Evolutionary conservation across 2,329 filamentous ascomycete genomes (phyloP).

Genomic region (Trichoderma cornu-damae): DNA sequence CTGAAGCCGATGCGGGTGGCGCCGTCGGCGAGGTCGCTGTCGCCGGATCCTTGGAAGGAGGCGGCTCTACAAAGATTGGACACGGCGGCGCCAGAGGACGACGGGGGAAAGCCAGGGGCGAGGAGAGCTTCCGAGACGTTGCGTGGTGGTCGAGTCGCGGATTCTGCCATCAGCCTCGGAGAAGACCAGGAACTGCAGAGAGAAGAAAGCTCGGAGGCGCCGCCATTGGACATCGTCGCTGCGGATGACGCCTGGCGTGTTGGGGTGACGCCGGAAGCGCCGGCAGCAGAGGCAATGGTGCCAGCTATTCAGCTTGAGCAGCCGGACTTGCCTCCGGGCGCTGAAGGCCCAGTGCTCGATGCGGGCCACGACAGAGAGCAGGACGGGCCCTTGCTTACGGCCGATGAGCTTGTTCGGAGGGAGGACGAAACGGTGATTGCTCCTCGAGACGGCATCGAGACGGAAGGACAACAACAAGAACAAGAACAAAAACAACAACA

Average conservation of each 20-base stretch:
- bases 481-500: no score
- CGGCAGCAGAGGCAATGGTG: background rate
- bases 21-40: conserved; percentile 25
- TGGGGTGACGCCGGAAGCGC: background rate
- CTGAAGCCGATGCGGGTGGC: conserved; percentile 27
- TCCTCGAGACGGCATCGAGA: conserved; percentile 19
- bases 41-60: conserved; percentile 29
- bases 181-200: conserved; percentile 19
- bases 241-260: background rate
- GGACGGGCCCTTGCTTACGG: conserved; percentile 38
- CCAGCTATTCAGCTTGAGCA: conserved; percentile 8
- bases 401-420: conserved; percentile 47
- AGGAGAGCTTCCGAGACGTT: conserved; percentile 20
- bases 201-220: background rate
- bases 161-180: conserved; percentile 30
- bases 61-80: conserved; percentile 21
- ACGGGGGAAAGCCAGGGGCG: background rate
- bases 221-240: background rate
- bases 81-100: conserved; percentile 26
- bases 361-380: background rate
- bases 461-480: background rate
- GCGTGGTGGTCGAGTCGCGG: conserved; percentile 24
- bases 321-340: background rate
- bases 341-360: background rate
- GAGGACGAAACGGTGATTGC: conserved; percentile 43